Evolutionary conservation across 441 rosid species (phyloP).

Genomic region (Erodium moschatum): DNA sequence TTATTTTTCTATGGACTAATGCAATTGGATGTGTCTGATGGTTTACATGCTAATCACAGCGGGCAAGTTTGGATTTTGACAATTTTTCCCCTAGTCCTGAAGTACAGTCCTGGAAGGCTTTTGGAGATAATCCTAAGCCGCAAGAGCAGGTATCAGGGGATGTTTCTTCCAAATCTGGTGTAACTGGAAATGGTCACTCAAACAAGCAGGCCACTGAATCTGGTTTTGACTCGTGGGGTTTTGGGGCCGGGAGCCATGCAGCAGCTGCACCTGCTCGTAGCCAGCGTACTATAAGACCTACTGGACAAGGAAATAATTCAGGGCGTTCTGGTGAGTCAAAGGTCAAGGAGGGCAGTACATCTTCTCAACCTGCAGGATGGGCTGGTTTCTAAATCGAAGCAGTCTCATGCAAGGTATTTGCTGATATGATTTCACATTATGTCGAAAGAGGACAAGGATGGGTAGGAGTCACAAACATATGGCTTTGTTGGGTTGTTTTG

Average conservation of each 20-base stretch:
- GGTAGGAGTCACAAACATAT: neutral
- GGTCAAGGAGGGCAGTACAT: slow-evolving; percentile 35
- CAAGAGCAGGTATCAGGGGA: slow-evolving; percentile 36
- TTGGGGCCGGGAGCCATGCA: slow-evolving; percentile 60
- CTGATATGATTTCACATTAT: neutral
- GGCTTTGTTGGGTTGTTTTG: slow-evolving; percentile 8
- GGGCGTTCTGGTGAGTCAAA: slow-evolving; percentile 36
- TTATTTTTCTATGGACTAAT: neutral
- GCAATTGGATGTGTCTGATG: neutral
- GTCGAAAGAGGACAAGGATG: neutral
- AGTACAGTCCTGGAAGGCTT: slow-evolving; percentile 65
- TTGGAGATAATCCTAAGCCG: slow-evolving; percentile 44
- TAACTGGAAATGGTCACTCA: slow-evolving; percentile 39
- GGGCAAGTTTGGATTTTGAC: slow-evolving; percentile 24
- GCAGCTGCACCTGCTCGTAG: slow-evolving; percentile 29
- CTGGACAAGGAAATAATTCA: slow-evolving; percentile 41
- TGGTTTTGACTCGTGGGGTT: slow-evolving; percentile 63
- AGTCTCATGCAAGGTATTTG: neutral
- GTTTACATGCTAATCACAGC: slow-evolving; percentile 25
- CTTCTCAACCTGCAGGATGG: slow-evolving; percentile 89
- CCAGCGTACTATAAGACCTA: slow-evolving; percentile 28
- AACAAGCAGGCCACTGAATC: slow-evolving; percentile 46
- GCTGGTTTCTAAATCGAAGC: slow-evolving; percentile 59
- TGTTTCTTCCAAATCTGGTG: slow-evolving; percentile 37
- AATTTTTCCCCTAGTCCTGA: slow-evolving; percentile 40